Conservation (phyloP, 1,284 basidiomycete genomes). For the Cutaneotrichosporon mucoides region DNA sequence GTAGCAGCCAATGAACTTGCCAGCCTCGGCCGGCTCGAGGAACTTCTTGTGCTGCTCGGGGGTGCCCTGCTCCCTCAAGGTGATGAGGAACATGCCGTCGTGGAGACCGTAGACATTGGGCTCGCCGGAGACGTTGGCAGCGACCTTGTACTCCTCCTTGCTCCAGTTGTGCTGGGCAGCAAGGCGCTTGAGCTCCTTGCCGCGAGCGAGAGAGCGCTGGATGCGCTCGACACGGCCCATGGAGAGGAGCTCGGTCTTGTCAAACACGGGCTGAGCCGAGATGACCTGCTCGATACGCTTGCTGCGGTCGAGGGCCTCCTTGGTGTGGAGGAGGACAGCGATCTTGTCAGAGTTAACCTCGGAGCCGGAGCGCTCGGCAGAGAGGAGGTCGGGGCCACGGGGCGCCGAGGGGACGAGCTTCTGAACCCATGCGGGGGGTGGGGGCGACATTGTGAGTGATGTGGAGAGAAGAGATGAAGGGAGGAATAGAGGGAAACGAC, state of each 20-base stretch:
- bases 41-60: conserved; percentile 23
- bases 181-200: conserved; percentile 20
- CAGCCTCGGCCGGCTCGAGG: conserved; percentile 15
- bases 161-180: conserved; percentile 13
- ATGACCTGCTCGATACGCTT: conserved; percentile 5
- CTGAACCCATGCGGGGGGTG: conserved; percentile 26
- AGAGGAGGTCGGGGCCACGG: conserved; percentile 15
- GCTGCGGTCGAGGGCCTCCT: conserved; percentile 5
- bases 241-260: conserved; percentile 20
- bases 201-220: conserved; percentile 20
- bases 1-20: conserved; percentile 54
- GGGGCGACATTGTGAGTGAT: conserved; percentile 9
- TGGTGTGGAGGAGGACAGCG: conserved; percentile 16
- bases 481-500: background rate
- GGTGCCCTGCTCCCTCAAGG: conserved; percentile 18
- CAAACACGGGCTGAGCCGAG: conserved; percentile 12
- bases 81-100: conserved; percentile 19
- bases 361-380: conserved; percentile 16
- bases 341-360: conserved; percentile 8
- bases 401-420: conserved; percentile 21
- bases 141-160: conserved; percentile 14
- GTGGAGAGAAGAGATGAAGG: background rate
- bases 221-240: conserved; percentile 21
- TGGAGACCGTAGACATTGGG: conserved; percentile 20
- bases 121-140: conserved; percentile 14